Base-by-base conservation (phyloP, 352 stramenopile genomes). In the Phytophthora chlamydospora region DNA sequence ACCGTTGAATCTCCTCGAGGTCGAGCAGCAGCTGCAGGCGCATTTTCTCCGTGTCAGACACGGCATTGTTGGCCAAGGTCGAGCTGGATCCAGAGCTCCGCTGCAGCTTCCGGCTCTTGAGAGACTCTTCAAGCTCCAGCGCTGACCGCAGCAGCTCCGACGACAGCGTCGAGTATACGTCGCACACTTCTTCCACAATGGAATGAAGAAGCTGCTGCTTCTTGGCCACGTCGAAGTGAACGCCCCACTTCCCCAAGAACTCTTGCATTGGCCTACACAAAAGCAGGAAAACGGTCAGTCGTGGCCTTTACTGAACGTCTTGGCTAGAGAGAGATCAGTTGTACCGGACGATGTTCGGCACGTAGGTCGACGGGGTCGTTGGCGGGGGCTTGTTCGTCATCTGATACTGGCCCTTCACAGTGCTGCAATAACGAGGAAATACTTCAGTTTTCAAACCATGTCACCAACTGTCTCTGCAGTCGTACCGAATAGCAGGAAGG, bases 21-120 rank as follows among this genome's bases (percentile, higher is more conserved):
- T 96, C 88, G 35, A 96, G 67, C 43, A 82, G 59, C 40, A 96
- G 45, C 57, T 96, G 88, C 54, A 86, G 70, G 7, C 81, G 82
- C 88, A 96, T 96, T 51, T 96, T 96, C 50, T 91, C 79, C 34
- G 88, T 93, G 68, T 96, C 88, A 4, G 81, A 91, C 33, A 95
- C 21, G 4, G 68, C 53, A 11, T 78, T 73, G 8, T 54, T 58
- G 3, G 31, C 46, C 12, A 52, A 33, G 0, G 61, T 55, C 5
- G 61, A 53, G 29, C 64, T 77, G 8, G 47, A 66, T 4, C 71
- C 59, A 5, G 66, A 56, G 17, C 81, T 68, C 12, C 85, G 84
- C 65, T 96, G 85, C 42, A 91, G 66, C 58, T 96, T 96, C 33
- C 88, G 83, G 58, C 81, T 93, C 45, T 93, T 96, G n/a, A 96